phyloP scores from a whole-genome alignment of 2,329 filamentous ascomycete genomes.

The Penicillium oxalicum region DNA sequence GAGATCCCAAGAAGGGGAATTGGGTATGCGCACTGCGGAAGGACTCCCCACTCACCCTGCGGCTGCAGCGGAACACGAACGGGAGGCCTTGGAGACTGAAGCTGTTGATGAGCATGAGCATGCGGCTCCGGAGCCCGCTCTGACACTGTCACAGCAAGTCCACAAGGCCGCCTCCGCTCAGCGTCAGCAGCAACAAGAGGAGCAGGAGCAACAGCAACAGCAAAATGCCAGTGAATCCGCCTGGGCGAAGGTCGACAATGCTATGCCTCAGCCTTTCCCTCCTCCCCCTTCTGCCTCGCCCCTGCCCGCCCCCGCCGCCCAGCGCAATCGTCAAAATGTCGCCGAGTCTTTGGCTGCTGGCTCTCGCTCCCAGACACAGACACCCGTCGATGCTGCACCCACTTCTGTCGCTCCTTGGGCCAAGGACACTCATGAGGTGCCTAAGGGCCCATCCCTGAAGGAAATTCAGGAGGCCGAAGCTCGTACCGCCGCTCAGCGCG shows the following conservation, averaged over 20 bases:
- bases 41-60: conserved; percentile 39
- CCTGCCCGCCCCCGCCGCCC: conserved; percentile 80
- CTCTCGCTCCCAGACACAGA: conserved; percentile 69
- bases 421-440: conserved; percentile 65
- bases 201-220: conserved; percentile 27
- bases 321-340: conserved; percentile 75
- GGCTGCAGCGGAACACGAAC: conserved; percentile 25
- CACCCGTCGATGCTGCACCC: conserved; percentile 60
- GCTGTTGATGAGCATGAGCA: conserved; percentile 19
- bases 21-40: conserved; percentile 34
- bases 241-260: conserved; percentile 56
- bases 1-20: conserved; percentile 62
- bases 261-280: conserved; percentile 63
- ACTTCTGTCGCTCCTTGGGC: conserved; percentile 91
- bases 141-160: conserved; percentile 77
- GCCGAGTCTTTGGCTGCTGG: conserved; percentile 65
- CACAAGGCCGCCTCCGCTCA: conserved; percentile 59
- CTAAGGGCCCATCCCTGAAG: conserved; percentile 85
- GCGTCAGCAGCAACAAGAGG: conserved; percentile 31
- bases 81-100: conserved; percentile 19
- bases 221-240: conserved; percentile 45
- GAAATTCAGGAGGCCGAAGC: conserved; percentile 97
- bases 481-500: conserved; percentile 81
- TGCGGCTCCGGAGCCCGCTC: conserved; percentile 41
- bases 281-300: conserved; percentile 71